Base-by-base conservation (phyloP, 2,329 filamentous ascomycete species). In the Exophiala aquamarina region DNA sequence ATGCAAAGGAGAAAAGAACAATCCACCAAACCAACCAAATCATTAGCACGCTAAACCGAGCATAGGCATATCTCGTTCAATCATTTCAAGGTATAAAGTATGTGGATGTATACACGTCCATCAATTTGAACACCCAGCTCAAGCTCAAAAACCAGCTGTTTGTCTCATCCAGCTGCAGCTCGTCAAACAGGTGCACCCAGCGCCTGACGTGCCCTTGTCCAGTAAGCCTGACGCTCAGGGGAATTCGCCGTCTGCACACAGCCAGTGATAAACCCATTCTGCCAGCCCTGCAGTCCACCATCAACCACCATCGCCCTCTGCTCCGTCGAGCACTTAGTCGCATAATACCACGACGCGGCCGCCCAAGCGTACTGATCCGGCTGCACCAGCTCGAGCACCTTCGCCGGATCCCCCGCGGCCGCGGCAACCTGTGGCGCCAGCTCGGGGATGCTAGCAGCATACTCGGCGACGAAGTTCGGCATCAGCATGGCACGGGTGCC, bases 401-500 rank as follows among this genome's bases (percentile, higher is more conserved):
- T 67, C 11, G 68, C 71, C 0, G 69, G 63, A 38, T 71, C 63
- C 17, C 68, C 69, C 23, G 59, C 56, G 54, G 68, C 63, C 46
- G 54, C 47, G 2, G 60, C 37, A 4, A 68, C 26, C 15, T 69
- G 50, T 1, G 63, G 58, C 3, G 64, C 61, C 2, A 84, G 54
- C 1, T 63, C 72, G 0, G 70, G 66, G 3, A 78, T 66, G 0
- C 69, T 71, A 1, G 59, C 43, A 4, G 80, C 81, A 55, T 85
- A 86, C 57, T 73, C 57, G 1, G 70, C 53, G 57, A 84, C 81
- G 64, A 69, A 83, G 1, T 65, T 59, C 0, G 78, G 70, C 42
- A 71, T 75, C 65, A 84, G 78, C 83, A 86, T 86, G 61, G 82
- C 83, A 3, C 80, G 69, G 0, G 87, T 90, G 18, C 87, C 87